Evolutionary conservation across 2,329 filamentous ascomycete species (phyloP).

Genomic region (Periconia digitata): DNA sequence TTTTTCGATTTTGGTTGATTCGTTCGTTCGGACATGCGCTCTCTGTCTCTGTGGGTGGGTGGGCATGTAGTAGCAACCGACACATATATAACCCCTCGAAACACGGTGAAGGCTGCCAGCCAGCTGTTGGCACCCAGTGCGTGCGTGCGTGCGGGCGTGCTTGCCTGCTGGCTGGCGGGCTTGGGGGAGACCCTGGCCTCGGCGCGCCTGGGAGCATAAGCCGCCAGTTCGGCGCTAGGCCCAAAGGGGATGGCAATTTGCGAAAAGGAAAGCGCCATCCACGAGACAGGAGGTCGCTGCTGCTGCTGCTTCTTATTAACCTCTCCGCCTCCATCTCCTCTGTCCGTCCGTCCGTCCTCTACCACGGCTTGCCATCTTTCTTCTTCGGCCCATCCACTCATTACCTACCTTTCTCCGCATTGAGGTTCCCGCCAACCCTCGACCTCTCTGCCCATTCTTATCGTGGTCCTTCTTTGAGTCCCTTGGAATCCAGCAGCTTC

Average conservation of each 20-base stretch:
- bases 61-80: no score
- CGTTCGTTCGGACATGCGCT: no score
- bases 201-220: conserved; percentile 33
- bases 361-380: conserved; percentile 23
- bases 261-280: no score
- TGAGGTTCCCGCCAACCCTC: conserved; percentile 31
- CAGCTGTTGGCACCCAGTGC: no score
- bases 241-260: no score
- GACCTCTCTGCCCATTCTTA: conserved; percentile 43
- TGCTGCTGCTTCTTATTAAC: conserved; percentile 14
- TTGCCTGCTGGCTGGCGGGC: no score
- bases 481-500: conserved; percentile 30
- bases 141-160: no score
- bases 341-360: conserved; percentile 21
- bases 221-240: no score
- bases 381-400: conserved; percentile 38
- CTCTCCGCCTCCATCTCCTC: conserved; percentile 21
- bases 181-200: no score
- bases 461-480: conserved; percentile 41
- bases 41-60: no score
- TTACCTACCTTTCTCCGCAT: conserved; percentile 40
- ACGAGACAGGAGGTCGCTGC: conserved; percentile 35
- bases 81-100: no score
- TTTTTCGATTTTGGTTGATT: neutral
- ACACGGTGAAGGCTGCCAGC: no score